Evolutionary conservation across 2,329 filamentous ascomycete genomes (phyloP).

Genomic region (Pyricularia sp.): DNA sequence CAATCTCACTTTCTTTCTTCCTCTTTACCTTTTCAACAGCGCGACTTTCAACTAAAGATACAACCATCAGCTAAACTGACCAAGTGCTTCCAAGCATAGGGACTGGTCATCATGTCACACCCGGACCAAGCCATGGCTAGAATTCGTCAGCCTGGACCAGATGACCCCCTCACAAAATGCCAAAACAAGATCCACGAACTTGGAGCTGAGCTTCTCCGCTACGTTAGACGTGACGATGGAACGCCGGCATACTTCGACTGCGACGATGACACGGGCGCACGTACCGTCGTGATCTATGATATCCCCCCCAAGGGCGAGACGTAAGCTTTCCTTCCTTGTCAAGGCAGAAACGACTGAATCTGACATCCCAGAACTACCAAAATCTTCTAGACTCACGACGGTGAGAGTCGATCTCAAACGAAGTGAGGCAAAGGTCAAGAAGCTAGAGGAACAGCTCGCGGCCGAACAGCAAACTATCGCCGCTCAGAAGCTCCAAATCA

Average conservation of each 20-base stretch:
- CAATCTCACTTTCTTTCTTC: neutral
- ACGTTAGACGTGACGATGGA: neutral
- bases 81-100: neutral
- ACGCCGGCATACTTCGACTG: neutral
- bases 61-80: neutral
- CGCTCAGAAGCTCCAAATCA: neutral
- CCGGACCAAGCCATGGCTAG: neutral
- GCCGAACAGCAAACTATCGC: no score
- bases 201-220: neutral
- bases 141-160: neutral
- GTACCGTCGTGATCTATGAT: neutral
- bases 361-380: neutral
- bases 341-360: no score
- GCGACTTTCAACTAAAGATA: neutral
- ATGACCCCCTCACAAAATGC: neutral
- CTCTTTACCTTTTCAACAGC: no score
- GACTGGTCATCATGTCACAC: neutral
- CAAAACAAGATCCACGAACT: neutral
- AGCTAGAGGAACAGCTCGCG: neutral
- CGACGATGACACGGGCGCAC: neutral
- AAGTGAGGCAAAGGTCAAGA: neutral
- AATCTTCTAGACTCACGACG: neutral
- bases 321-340: neutral
- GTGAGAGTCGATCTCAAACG: neutral
- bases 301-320: neutral